phyloP scores from a whole-genome alignment of 352 stramenopile genomes.

The Globisporangium acanthophoron region DNA sequence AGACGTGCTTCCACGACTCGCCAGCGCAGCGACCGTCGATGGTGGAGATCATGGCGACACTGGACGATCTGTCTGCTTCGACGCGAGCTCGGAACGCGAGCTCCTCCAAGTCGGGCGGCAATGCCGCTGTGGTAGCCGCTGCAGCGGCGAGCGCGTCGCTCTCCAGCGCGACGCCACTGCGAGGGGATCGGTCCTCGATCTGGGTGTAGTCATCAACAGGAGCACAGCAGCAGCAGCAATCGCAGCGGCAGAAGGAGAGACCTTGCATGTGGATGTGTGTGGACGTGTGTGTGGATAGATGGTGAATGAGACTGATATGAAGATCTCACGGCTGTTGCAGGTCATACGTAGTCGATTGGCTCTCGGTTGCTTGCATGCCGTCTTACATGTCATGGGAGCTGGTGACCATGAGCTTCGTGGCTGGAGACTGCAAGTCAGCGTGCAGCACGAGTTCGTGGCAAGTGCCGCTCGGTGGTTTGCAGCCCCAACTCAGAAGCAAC shows the following conservation, averaged over 20 bases:
- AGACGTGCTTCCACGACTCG: conserved; percentile 63
- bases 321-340: background rate
- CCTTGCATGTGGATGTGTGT: background rate
- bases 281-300: background rate
- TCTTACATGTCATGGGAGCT: no score
- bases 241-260: background rate
- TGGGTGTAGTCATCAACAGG: conserved; percentile 20
- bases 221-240: conserved; percentile 1
- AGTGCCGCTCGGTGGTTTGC: no score
- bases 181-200: conserved; percentile 7
- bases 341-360: no score
- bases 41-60: conserved; percentile 49
- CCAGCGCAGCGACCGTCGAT: conserved; percentile 60
- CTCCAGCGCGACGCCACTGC: conserved; percentile 4
- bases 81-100: conserved; percentile 1
- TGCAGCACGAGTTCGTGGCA: no score
- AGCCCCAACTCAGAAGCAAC: no score
- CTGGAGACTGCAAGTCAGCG: no score
- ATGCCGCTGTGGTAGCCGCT: background rate
- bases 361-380: no score
- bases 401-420: no score
- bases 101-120: background rate
- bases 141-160: conserved; percentile 13
- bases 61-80: conserved; percentile 24
- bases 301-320: background rate